Evolutionary conservation across 106 monocot genomes (phyloP).

Genomic region (Dendrobium catenatum): DNA sequence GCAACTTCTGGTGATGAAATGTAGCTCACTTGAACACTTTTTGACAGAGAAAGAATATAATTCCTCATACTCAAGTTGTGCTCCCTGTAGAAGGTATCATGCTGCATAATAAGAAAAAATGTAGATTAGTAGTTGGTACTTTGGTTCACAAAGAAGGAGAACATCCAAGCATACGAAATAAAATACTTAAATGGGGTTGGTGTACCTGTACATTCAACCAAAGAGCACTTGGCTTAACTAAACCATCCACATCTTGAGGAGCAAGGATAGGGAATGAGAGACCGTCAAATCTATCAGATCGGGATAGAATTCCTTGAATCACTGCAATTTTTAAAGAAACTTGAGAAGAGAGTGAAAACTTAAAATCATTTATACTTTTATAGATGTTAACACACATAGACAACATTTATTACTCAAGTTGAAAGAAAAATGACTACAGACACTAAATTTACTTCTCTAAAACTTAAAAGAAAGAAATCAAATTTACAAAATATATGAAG

Average conservation of each 20-base stretch:
- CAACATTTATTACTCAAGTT: constrained; percentile 1
- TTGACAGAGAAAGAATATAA: constrained; percentile 38
- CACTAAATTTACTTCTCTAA: not conserved
- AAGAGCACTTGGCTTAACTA: constrained; percentile 30
- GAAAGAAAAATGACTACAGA: not conserved
- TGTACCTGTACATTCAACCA: constrained; percentile 90
- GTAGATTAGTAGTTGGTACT: not conserved
- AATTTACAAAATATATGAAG: no score
- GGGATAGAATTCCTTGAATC: constrained; percentile 32
- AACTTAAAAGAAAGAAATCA: not conserved
- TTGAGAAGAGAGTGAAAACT: not conserved
- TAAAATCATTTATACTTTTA: not conserved
- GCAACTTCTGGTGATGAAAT: constrained; percentile 76
- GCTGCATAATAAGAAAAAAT: constrained; percentile 29
- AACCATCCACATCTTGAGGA: constrained; percentile 34
- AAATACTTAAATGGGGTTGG: not conserved
- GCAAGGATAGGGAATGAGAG: constrained; percentile 20
- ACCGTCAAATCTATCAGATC: constrained; percentile 35
- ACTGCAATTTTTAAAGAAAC: constrained; percentile 18
- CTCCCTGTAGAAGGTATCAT: constrained; percentile 68
- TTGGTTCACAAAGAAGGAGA: not conserved
- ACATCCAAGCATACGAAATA: not conserved
- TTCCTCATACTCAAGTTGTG: constrained; percentile 82
- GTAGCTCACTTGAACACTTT: constrained; percentile 33
- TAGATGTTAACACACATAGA: not conserved